Conservation (phyloP, 2,329 filamentous ascomycete species). For the Claviceps purpurea region DNA sequence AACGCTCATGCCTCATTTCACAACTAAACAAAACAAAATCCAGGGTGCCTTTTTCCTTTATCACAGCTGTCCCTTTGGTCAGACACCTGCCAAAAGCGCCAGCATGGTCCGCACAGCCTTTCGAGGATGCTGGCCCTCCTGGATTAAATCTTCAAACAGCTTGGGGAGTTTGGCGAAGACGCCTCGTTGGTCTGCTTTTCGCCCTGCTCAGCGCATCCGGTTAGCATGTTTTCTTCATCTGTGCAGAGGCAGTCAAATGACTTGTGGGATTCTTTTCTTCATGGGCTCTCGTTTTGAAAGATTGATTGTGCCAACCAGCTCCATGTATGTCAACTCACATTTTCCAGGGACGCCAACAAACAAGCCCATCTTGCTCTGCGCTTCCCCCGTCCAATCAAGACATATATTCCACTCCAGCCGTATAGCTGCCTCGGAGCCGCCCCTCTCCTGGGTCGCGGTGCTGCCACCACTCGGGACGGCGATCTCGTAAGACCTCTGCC, state of each 20-base stretch:
- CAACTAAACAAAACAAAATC: background rate
- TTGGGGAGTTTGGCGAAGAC: constrained; percentile 43
- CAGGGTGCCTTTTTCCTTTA: background rate
- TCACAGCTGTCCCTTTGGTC: constrained; percentile 4
- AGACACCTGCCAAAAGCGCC: constrained; percentile 41
- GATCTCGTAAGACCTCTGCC: constrained; percentile 35
- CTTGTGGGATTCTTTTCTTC: no score
- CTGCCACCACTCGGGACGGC: constrained; percentile 17
- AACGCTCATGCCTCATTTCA: constrained; percentile 8
- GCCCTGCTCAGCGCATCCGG: constrained; percentile 32
- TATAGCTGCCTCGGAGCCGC: constrained; percentile 26
- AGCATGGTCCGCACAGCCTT: constrained; percentile 45
- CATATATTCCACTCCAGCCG: constrained; percentile 48
- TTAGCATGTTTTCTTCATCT: background rate
- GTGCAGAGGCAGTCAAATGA: no score
- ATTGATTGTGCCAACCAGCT: no score
- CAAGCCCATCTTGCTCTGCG: constrained; percentile 42
- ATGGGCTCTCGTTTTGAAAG: no score
- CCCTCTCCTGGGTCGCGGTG: constrained; percentile 13
- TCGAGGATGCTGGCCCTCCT: constrained; percentile 39
- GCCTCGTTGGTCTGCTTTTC: constrained; percentile 41
- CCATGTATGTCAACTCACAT: constrained; percentile 37
- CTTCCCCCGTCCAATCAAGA: constrained; percentile 65
- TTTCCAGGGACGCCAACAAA: constrained; percentile 43
- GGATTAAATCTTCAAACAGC: constrained; percentile 46